A percentile compares a stretch with the other conserved stretches of the same genome.
phyloP scores from a whole-genome alignment of 345 rosid species.

The Laguncularia racemosa region DNA sequence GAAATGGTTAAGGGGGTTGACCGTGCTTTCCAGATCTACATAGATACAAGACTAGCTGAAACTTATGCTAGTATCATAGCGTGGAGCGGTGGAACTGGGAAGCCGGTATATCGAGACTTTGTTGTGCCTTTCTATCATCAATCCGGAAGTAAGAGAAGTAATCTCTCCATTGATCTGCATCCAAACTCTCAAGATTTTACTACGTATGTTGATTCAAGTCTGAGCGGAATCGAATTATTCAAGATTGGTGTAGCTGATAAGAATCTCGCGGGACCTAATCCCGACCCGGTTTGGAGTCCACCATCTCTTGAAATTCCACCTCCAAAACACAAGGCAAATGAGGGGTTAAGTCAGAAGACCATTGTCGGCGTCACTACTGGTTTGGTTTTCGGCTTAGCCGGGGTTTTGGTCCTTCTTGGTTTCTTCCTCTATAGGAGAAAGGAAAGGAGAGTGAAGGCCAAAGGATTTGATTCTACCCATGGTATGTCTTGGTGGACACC shows the following conservation, averaged over 20 bases:
- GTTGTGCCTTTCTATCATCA: not conserved
- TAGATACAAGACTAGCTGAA: constrained; percentile 12
- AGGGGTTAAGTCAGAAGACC: no score
- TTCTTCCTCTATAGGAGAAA: no score
- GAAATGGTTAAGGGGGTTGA: not conserved
- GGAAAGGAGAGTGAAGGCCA: no score
- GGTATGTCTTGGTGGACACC: no score
- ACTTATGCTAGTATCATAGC: not conserved
- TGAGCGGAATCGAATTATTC: constrained; percentile 37
- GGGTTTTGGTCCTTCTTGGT: no score
- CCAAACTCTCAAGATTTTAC: not conserved
- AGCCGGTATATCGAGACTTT: constrained; percentile 26
- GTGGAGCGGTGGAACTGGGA: constrained; percentile 10
- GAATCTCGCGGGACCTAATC: constrained; percentile 21
- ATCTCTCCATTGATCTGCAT: constrained; percentile 15
- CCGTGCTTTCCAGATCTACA: constrained; percentile 17
- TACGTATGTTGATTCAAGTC: constrained; percentile 13
- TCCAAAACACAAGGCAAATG: no score
- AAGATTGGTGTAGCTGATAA: constrained; percentile 10
- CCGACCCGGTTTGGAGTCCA: constrained; percentile 1
- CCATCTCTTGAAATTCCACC: no score
- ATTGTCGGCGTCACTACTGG: no score
- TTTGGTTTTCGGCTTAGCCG: no score
- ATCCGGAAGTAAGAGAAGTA: not conserved
- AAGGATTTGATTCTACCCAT: no score